Evolutionary conservation across 208 protist genomes (phyloP).

Genomic region (Trypanosomatidae sp.): DNA sequence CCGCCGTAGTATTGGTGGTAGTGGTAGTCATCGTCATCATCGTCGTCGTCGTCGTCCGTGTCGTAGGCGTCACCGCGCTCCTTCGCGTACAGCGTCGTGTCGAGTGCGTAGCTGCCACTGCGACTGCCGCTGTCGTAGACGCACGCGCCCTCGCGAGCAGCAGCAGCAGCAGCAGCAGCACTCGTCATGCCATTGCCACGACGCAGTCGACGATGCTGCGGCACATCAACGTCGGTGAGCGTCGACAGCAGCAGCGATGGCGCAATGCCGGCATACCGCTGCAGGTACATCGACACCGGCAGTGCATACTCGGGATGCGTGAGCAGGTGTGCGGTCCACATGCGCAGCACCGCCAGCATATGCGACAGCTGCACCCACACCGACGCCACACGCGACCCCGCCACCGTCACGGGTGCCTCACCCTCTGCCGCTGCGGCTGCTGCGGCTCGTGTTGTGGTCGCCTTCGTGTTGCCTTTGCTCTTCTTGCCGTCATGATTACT

Average conservation of each 20-base stretch:
- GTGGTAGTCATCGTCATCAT: no score
- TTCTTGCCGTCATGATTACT: not conserved
- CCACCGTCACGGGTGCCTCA: slow-evolving; percentile 8
- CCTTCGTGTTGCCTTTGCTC: not conserved
- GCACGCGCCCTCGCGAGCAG: no score
- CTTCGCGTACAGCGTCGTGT: no score
- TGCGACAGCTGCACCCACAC: slow-evolving; percentile 35
- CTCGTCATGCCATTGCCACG: no score
- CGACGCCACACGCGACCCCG: slow-evolving; percentile 41
- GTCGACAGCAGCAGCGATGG: slow-evolving; percentile 27
- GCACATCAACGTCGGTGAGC: not conserved
- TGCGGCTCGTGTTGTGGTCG: not conserved
- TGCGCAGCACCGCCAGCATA: slow-evolving; percentile 33
- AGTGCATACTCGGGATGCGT: slow-evolving; percentile 36
- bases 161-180: no score
- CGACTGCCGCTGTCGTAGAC: no score
- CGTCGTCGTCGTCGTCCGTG: no score
- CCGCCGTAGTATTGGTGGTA: no score
- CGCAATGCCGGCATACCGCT: slow-evolving; percentile 44
- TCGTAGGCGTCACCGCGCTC: no score
- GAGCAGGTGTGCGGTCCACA: slow-evolving; percentile 57
- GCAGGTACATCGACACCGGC: slow-evolving; percentile 52
- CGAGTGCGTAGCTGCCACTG: no score
- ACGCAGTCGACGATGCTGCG: no score
- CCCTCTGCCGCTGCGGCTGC: slow-evolving; percentile 10